Conservation (phyloP, 768 basidiomycete genomes). For the Xanthoconium stramineum region DNA sequence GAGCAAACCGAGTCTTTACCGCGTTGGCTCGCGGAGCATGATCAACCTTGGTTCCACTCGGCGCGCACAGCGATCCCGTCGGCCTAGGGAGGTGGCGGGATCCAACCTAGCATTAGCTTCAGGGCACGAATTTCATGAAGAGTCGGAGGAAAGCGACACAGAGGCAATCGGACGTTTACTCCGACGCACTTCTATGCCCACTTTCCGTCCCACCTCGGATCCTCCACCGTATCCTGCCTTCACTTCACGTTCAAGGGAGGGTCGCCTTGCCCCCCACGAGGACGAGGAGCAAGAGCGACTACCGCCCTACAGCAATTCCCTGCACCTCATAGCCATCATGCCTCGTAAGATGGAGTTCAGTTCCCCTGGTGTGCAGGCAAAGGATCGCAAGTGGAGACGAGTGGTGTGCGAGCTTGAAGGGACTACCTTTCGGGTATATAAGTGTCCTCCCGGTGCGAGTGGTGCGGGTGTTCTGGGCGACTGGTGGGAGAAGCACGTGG, state of each 20-base stretch:
- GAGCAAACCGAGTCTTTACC: constrained; percentile 48
- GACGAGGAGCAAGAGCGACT: constrained; percentile 84
- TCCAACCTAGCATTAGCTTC: constrained; percentile 16
- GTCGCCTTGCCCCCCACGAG: constrained; percentile 44
- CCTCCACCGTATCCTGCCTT: constrained; percentile 71
- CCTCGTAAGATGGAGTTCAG: constrained; percentile 93
- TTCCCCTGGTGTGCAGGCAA: constrained; percentile 79
- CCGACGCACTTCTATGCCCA: constrained; percentile 70
- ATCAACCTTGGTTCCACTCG: constrained; percentile 45
- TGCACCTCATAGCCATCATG: constrained; percentile 79
- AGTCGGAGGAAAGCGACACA: constrained; percentile 19
- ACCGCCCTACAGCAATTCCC: constrained; percentile 76
- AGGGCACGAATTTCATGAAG: constrained; percentile 11
- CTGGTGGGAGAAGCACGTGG: constrained; percentile 79
- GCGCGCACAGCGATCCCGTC: constrained; percentile 28
- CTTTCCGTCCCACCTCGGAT: constrained; percentile 50
- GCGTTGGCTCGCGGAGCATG: constrained; percentile 62
- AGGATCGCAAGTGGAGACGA: constrained; percentile 89
- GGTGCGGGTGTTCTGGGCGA: constrained; percentile 57
- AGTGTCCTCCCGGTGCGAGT: constrained; percentile 39
- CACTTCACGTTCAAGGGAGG: constrained; percentile 25
- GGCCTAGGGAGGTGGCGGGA: constrained; percentile 9
- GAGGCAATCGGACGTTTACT: constrained; percentile 41
- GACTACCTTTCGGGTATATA: constrained; percentile 80
- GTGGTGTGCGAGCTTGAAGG: constrained; percentile 89